phyloP scores from a whole-genome alignment of 2,329 filamentous ascomycete genomes.

The Anthostomella pinea region DNA sequence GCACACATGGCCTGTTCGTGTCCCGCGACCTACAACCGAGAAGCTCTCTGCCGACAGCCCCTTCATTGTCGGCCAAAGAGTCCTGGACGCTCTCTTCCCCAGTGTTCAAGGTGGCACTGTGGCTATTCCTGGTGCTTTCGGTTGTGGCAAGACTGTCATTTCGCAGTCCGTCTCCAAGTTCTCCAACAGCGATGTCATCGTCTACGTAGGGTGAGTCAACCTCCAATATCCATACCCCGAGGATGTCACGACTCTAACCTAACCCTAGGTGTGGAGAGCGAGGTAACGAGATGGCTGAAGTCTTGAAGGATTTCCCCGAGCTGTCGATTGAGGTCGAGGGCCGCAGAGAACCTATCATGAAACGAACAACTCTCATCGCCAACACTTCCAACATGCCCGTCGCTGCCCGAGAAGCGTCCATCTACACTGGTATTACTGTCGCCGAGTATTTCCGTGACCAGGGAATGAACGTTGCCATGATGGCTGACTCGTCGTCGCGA shows the following conservation, averaged over 20 bases:
- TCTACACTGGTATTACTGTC: constrained; percentile 94
- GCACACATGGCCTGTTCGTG: constrained; percentile 97
- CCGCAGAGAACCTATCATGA: constrained; percentile 98
- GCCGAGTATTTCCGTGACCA: constrained; percentile 97
- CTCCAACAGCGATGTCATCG: constrained; percentile 98
- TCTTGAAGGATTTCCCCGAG: constrained; percentile 99
- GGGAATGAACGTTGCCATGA: constrained; percentile 98
- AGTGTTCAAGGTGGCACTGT: constrained; percentile 96
- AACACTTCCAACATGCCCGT: constrained; percentile 99
- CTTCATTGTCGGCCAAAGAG: constrained; percentile 94
- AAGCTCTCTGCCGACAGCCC: constrained; percentile 86
- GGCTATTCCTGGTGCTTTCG: constrained; percentile 96
- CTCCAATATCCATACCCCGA: background rate
- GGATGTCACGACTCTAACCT: background rate
- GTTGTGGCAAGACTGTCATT: constrained; percentile 99
- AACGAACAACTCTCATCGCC: constrained; percentile 96
- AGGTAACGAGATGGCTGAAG: constrained; percentile 99
- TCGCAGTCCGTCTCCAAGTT: constrained; percentile 98
- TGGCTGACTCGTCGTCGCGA: constrained; percentile 96
- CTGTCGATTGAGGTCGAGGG: constrained; percentile 92
- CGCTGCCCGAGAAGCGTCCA: constrained; percentile 95
- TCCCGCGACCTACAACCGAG: constrained; percentile 87
- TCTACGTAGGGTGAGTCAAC: constrained; percentile 76
- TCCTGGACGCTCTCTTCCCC: constrained; percentile 93
- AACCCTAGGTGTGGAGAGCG: constrained; percentile 63